Evolutionary conservation across 192 early-diverging fungal genomes (phyloP), one percentile per base, ranked within the genome.

Genomic region (Rhizoclosmatium sp.): DNA sequence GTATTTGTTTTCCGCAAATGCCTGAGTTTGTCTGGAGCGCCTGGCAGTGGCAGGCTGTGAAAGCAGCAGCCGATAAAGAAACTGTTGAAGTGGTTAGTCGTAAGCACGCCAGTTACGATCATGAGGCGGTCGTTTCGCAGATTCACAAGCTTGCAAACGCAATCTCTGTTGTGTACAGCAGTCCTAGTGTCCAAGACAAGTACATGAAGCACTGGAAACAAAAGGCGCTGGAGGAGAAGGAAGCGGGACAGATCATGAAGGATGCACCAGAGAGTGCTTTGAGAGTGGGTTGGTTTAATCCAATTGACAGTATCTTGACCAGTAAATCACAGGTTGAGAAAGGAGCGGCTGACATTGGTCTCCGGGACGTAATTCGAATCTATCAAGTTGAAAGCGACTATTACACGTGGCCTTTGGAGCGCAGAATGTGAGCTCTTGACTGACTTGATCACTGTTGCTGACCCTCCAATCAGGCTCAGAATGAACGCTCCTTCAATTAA

Each of bases 351-450:
- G 64, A 16, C 1, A 72, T 81, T 10, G 23, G 42, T 0, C 39
- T 89, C n/a, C 16, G 56, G 5, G 16, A 61, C 16, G 68, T 82
- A 45, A 75, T 83, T 49, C 86, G 91, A 4, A 91, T 94, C 77
- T 92, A 90, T 81, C 86, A 91, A 54, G 95, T 97, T 4, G 89
- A 91, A 7, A 72, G 84, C 16, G 86, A 91, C 81, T 97, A 94
- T 71, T 97, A 97, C 83, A 78, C 83, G 2, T 97, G 95, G 95
- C 82, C 89, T 23, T 80, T 92, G 3, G 85, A 93, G 71, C 83
- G 89, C 40, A 90, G 95, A 47, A 93, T 93, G 73, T 91, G 87
- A 65, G n/a, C 42, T 14, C 7, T 51, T 19, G 10, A 41, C 48
- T n/a, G 65, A 75, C 47, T 54, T 73, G 46, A 14, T 19, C 21